phyloP scores from a whole-genome alignment of 1,284 basidiomycete genomes.

The Apiotrichum mycotoxinovorans region DNA sequence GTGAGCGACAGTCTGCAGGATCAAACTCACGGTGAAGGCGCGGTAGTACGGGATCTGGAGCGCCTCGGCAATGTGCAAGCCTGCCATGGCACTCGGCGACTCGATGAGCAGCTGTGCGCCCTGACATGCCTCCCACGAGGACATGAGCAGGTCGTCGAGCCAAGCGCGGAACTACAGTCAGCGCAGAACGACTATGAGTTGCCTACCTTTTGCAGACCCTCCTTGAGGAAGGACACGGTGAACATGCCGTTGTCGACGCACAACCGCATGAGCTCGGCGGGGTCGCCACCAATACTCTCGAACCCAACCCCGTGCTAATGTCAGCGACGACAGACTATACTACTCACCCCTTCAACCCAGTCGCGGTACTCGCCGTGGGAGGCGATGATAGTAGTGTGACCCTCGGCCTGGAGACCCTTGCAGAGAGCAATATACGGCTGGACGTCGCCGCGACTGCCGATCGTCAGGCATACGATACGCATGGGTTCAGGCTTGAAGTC shows the following conservation, averaged over 20 bases:
- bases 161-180: constrained; percentile 79
- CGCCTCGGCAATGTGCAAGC: constrained; percentile 95
- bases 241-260: constrained; percentile 97
- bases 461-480: constrained; percentile 87
- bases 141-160: constrained; percentile 90
- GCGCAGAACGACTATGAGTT: neutral
- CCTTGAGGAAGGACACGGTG: constrained; percentile 88
- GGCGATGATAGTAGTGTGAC: constrained; percentile 42
- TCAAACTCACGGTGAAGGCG: constrained; percentile 75
- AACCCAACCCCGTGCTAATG: constrained; percentile 84
- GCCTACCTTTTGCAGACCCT: constrained; percentile 77
- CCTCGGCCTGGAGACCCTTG: constrained; percentile 77
- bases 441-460: constrained; percentile 89
- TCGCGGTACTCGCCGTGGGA: constrained; percentile 87
- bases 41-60: constrained; percentile 88
- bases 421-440: constrained; percentile 93
- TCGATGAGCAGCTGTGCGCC: constrained; percentile 89
- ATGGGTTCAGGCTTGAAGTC: constrained; percentile 88
- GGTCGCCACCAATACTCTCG: constrained; percentile 89
- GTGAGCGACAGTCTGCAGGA: constrained; percentile 2
- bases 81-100: constrained; percentile 95
- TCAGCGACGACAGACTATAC: constrained; percentile 1
- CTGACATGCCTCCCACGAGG: constrained; percentile 93
- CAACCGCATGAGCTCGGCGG: constrained; percentile 89
- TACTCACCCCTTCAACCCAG: constrained; percentile 87